Conservation (phyloP, 495 filamentous ascomycete genomes). For the Friedmanniomyces endolithicus region DNA sequence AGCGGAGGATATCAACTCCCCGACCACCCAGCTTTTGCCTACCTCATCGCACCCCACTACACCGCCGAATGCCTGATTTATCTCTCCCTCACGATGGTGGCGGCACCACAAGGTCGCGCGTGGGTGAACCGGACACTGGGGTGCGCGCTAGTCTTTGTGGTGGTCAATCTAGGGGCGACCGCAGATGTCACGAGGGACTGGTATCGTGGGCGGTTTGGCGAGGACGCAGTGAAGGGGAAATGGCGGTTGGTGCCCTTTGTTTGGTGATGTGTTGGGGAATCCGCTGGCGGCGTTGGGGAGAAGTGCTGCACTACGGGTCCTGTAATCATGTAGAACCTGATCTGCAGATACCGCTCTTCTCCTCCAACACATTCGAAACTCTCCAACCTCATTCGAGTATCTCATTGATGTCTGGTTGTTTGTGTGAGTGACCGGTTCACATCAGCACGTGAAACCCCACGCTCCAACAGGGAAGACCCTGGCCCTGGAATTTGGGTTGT, state of each 20-base stretch:
- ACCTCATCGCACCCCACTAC: conserved; percentile 79
- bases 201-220: conserved; percentile 72
- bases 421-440: too few relatives aligned
- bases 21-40: conserved; percentile 52
- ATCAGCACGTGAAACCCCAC: too few relatives aligned
- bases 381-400: too few relatives aligned
- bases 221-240: conserved; percentile 47
- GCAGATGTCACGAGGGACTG: conserved; percentile 65
- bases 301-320: too few relatives aligned
- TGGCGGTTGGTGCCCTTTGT: conserved; percentile 78
- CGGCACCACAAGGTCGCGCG: conserved; percentile 47
- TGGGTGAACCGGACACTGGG: conserved; percentile 62
- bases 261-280: conserved; percentile 25
- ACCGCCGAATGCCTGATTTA: conserved; percentile 78
- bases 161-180: conserved; percentile 67
- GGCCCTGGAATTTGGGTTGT: not conserved
- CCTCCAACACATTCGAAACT: too few relatives aligned
- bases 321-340: not conserved
- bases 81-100: conserved; percentile 57
- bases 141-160: conserved; percentile 57
- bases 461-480: not conserved
- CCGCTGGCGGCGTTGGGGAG: too few relatives aligned
- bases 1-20: conserved; percentile 60
- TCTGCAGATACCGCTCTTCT: too few relatives aligned
- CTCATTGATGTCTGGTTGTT: too few relatives aligned